These are phyloP conservation scores for Claviceps sp. DNA, from an alignment of 2,329 filamentous ascomycete species.

Conservation along the genomic window DNA sequence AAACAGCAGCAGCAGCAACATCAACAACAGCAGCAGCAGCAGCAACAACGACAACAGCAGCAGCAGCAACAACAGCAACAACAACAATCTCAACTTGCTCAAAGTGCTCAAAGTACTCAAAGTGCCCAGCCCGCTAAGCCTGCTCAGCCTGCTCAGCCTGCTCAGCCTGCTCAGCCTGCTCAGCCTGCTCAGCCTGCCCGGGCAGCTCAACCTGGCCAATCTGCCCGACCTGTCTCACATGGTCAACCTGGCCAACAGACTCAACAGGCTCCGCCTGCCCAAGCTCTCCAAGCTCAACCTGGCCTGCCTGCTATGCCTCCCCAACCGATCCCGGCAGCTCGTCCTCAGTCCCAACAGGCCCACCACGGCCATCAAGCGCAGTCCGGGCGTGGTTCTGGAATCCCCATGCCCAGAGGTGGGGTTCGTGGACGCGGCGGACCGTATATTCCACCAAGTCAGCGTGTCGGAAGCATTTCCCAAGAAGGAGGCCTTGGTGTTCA, in stretches of 20 bases:
- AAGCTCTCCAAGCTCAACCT: too few species aligned
- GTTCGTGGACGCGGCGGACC: conserved; percentile 25
- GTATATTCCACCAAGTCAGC: conserved; percentile 25
- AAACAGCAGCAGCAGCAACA: not conserved
- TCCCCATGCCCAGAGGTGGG: conserved; percentile 29
- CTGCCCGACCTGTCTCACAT: not conserved
- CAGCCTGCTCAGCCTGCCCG: not conserved
- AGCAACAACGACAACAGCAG: conserved; percentile 7
- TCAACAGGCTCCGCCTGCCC: not conserved
- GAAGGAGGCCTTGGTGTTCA: conserved; percentile 18
- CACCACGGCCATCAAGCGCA: conserved; percentile 10
- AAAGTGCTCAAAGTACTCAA: not conserved
- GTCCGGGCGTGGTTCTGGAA: conserved; percentile 18
- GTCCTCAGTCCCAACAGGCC: conserved; percentile 4
- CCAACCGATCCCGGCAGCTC: too few species aligned
- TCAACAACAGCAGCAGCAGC: not conserved
- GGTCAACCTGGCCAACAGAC: conserved; percentile 4
- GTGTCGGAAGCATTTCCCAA: conserved; percentile 21
- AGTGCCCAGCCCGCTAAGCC: not conserved
- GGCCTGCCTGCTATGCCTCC: too few species aligned
- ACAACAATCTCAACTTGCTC: not conserved
- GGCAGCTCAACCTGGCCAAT: not conserved
- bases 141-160: not conserved
- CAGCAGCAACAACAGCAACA: not conserved
- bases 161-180: not conserved